Base-by-base conservation (phyloP, 2,329 filamentous ascomycete species). In the Colletotrichum gloeosporioides region DNA sequence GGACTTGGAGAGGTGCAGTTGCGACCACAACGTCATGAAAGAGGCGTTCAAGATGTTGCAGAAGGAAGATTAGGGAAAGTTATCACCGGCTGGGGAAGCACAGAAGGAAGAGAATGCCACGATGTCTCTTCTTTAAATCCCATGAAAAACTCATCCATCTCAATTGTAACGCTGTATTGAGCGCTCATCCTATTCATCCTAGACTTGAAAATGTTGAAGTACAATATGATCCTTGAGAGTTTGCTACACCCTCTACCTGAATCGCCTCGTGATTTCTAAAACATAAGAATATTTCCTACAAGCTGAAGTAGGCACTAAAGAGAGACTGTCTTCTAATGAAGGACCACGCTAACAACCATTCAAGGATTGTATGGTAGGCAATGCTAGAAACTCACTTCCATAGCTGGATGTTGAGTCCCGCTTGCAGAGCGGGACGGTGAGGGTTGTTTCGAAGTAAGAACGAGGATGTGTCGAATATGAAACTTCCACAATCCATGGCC, bases 141-240 rank as follows among this genome's bases (percentile, higher is more conserved):
- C 18, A 18, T 12, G 39, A 49, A 9, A 9, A n/a, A 4, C 5
- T 5, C 39, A 49, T 4, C 1, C 39, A 10, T 49, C 18, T 3
- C 39, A 49, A 6, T 7, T 49, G 18, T 49, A 4, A 5, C 2
- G 9, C 18, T n/a, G 5, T 49, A n/a, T n/a, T 12, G 9, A 5
- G 3, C 18, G 5, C 18, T 49, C 4, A 6, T 4, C 12, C 0
- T 12, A 49, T n/a, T 12, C 18, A 1, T 4, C 12, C 9, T 6
- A 49, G 9, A 49, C 39, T n/a, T 12, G 18, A 22, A 49, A 9
- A 1, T 32, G 8, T 32, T 9, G 31, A 32, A 9, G 31, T n/a
- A n/a, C n/a, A n/a, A n/a, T n/a, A n/a, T n/a, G n/a, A n/a, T n/a
- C n/a, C n/a, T n/a, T n/a, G n/a, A n/a, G n/a, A n/a, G n/a, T n/a